A percentile compares a stretch with the other conserved stretches of the same genome.
Conservation (phyloP, 345 rosid genomes). For the Hevea brasiliensis region DNA sequence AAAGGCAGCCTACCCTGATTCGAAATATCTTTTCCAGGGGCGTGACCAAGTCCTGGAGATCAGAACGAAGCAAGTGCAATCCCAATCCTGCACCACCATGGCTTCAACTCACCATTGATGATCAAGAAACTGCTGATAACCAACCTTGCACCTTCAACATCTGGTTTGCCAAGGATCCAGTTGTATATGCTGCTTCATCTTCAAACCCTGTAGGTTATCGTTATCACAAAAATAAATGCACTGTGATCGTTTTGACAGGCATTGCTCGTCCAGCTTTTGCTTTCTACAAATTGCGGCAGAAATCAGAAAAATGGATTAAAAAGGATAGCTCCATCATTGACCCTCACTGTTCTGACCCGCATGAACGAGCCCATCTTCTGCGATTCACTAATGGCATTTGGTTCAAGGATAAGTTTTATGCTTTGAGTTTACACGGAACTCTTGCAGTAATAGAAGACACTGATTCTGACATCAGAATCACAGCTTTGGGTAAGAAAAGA, state of each 20-base stretch:
- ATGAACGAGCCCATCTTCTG: neutral
- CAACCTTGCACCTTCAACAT: neutral
- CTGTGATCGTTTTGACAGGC: constrained; percentile 30
- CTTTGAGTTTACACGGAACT: constrained; percentile 33
- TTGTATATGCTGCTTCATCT: constrained; percentile 13
- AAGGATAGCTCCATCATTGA: constrained; percentile 23
- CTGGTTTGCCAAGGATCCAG: constrained; percentile 12
- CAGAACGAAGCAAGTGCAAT: constrained; percentile 11
- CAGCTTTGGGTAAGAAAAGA: constrained; percentile 21
- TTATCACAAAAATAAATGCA: no score
- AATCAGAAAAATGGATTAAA: constrained; percentile 17
- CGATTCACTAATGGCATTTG: constrained; percentile 33
- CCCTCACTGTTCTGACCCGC: constrained; percentile 7
- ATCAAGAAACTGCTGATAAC: neutral
- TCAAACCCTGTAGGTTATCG: neutral
- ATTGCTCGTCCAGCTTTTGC: constrained; percentile 22
- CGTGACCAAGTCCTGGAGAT: constrained; percentile 18
- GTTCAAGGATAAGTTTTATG: constrained; percentile 31
- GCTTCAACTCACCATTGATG: constrained; percentile 22
- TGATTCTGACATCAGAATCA: constrained; percentile 8
- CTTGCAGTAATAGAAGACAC: constrained; percentile 16
- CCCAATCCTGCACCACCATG: neutral
- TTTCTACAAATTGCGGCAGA: neutral
- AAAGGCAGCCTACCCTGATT: neutral
- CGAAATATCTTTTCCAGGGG: neutral